phyloP scores from a whole-genome alignment of 371 early-diverging fungal genomes.

The Blakeslea trispora region DNA sequence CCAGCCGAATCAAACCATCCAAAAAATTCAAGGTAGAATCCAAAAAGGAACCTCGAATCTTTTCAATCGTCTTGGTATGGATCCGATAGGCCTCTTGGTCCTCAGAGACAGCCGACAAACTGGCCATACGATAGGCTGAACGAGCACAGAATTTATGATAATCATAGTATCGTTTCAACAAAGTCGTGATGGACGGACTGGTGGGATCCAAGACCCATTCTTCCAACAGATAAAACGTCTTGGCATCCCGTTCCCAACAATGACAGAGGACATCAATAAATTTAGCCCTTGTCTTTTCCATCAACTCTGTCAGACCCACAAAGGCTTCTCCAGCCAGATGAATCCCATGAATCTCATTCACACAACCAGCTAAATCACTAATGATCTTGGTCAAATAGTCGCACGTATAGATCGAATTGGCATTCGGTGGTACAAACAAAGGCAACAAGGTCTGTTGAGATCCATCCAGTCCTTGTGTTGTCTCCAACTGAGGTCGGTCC shows the following conservation, averaged over 20 bases:
- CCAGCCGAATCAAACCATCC: constrained; percentile 72
- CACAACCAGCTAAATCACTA: constrained; percentile 57
- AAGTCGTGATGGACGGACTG: constrained; percentile 63
- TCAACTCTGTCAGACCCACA: constrained; percentile 51
- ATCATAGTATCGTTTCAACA: constrained; percentile 68
- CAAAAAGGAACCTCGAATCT: constrained; percentile 61
- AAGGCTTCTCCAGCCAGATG: constrained; percentile 60
- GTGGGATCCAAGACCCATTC: constrained; percentile 85
- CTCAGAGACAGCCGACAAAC: constrained; percentile 50
- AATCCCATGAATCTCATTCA: constrained; percentile 59
- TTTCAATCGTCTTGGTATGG: constrained; percentile 48
- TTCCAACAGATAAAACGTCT: constrained; percentile 77
- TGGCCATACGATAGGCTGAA: constrained; percentile 62
- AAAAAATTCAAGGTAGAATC: constrained; percentile 67
- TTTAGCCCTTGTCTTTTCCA: constrained; percentile 57
- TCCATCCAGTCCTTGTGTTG: constrained; percentile 30
- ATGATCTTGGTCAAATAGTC: constrained; percentile 60
- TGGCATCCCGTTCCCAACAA: constrained; percentile 74
- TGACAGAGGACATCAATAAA: constrained; percentile 58
- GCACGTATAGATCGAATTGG: constrained; percentile 58
- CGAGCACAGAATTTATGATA: constrained; percentile 74
- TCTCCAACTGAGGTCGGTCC: constrained; percentile 25
- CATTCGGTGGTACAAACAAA: constrained; percentile 45
- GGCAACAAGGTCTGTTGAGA: constrained; percentile 35
- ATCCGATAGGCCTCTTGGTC: constrained; percentile 28